Evolutionary conservation across 176 grass and related monocot genomes (phyloP).

Genomic region (Eragrostis curvula): DNA sequence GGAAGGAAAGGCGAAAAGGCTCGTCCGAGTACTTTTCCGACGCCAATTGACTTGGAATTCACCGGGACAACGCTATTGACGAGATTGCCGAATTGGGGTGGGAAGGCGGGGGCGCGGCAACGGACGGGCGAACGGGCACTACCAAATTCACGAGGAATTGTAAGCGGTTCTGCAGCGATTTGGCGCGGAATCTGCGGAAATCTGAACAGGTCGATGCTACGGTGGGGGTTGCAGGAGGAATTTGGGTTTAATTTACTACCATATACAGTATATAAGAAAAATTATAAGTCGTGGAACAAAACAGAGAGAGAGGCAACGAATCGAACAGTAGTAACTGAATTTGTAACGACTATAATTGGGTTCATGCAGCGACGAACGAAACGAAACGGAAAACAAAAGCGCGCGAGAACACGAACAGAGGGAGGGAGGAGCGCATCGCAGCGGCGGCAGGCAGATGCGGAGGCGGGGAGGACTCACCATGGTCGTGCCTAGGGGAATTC

Average conservation of each 20-base stretch:
- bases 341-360: neutral
- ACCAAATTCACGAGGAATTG: neutral
- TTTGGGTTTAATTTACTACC: neutral
- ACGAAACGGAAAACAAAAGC: neutral
- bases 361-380: neutral
- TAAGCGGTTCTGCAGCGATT: neutral
- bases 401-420: neutral
- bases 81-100: slow-evolving; percentile 7
- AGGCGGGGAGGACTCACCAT: slow-evolving; percentile 50
- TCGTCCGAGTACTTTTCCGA: neutral
- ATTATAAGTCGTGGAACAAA: neutral
- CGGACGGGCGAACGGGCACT: neutral
- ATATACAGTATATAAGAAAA: neutral
- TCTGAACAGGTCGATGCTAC: neutral
- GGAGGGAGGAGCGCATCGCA: too few relatives aligned
- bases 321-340: slow-evolving; percentile 31
- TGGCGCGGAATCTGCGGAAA: neutral
- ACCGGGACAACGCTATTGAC: slow-evolving; percentile 1
- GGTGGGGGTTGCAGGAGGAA: neutral
- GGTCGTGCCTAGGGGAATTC: slow-evolving; percentile 34
- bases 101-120: too few relatives aligned
- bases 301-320: neutral
- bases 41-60: slow-evolving; percentile 28
- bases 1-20: neutral
- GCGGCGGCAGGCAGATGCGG: neutral